phyloP scores from a whole-genome alignment of 2,329 filamentous ascomycete species.

The Penicillium rolfsii region DNA sequence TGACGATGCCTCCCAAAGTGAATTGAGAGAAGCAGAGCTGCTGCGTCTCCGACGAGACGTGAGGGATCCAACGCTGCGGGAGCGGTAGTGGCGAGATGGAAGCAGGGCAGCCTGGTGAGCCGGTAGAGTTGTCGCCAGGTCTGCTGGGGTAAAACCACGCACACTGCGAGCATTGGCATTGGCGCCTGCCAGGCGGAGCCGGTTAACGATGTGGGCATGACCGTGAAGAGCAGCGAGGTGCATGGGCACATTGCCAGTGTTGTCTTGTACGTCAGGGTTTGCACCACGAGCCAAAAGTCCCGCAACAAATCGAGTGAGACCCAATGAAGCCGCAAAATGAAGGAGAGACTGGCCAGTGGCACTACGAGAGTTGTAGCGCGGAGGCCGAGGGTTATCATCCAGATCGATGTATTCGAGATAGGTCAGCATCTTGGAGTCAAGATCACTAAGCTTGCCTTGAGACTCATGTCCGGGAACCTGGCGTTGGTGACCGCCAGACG shows the following conservation, averaged over 20 bases:
- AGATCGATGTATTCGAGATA: constrained; percentile 79
- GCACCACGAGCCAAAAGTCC: constrained; percentile 78
- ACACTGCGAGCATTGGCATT: constrained; percentile 71
- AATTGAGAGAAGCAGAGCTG: constrained; percentile 69
- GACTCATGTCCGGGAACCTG: constrained; percentile 49
- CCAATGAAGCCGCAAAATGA: constrained; percentile 75
- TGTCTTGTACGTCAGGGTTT: constrained; percentile 73
- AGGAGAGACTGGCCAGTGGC: constrained; percentile 78
- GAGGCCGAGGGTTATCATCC: constrained; percentile 70
- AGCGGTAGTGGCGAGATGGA: constrained; percentile 65
- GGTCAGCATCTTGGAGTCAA: constrained; percentile 71
- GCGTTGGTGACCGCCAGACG: constrained; percentile 49
- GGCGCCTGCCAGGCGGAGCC: constrained; percentile 72
- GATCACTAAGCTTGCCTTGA: constrained; percentile 52
- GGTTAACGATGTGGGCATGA: constrained; percentile 73
- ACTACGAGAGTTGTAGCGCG: constrained; percentile 67
- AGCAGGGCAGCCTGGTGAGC: constrained; percentile 67
- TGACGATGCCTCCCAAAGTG: constrained; percentile 65
- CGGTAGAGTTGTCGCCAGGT: constrained; percentile 68
- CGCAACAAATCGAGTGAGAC: constrained; percentile 74
- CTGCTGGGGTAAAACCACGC: constrained; percentile 70
- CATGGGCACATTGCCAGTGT: constrained; percentile 78
- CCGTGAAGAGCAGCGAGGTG: constrained; percentile 79
- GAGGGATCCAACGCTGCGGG: constrained; percentile 64
- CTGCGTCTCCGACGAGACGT: constrained; percentile 59